Evolutionary conservation across 495 filamentous ascomycete genomes (phyloP), one percentile per base, ranked within the genome.

Genomic region (Astrocystis sublimbata): DNA sequence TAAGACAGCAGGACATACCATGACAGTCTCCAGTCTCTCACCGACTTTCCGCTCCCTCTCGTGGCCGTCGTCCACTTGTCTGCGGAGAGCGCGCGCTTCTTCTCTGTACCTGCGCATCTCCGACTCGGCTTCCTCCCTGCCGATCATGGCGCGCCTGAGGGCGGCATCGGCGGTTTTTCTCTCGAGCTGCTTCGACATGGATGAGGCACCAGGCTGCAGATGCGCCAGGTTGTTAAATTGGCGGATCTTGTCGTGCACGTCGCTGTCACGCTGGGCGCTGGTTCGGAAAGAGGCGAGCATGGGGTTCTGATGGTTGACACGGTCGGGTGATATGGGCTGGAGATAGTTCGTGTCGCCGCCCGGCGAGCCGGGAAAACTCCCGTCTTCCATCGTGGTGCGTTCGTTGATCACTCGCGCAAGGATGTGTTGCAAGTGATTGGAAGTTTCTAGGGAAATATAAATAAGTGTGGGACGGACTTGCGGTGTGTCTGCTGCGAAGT

Each of bases 181-280:
- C 74, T 81, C 80, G 68, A 78, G 84, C 67, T 80, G 85, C 76
- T 85, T 82, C 58, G 84, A 83, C 75, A 84, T 81, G 68, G 84
- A 79, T n/a, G 77, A 65, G 33, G 58, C 42, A 54, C n/a, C n/a
- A 7, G 67, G 65, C 3, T 40, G 40, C 7, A 50, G 53, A 45
- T 72, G 70, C 50, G 82, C 78, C 36, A 96, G 76, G 50, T 81
- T 84, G 76, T 96, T 93, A 68, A 96, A 89, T 62, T 88, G 91
- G 26, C 86, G 88, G 66, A 96, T 91, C 74, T 93, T 94, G 30
- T 90, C 87, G 68, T 93, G 89, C 1, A 96, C 90, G 13, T 80
- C 77, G 67, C 79, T 80, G 70, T 96, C 92, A 24, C 90, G 89
- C 54, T 19, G 17, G 1, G 72, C 72, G 17, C 79, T 66, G 33